These are phyloP conservation scores for Globisporangium mamillatum DNA, from an alignment of 352 stramenopile species.

Conservation along the genomic window DNA sequence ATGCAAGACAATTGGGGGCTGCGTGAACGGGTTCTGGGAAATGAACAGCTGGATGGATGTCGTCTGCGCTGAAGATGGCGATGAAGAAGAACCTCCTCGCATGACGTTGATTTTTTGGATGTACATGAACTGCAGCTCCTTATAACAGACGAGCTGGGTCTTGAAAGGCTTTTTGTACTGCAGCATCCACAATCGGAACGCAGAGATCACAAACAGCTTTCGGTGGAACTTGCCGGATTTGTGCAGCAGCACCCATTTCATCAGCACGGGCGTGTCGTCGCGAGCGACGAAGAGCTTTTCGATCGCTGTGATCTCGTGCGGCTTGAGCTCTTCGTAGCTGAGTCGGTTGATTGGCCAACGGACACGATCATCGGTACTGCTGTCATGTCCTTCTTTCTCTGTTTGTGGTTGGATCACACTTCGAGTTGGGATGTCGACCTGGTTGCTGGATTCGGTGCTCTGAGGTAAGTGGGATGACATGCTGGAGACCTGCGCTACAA, in stretches of 20 bases:
- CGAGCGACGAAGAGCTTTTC: slow-evolving; percentile 49
- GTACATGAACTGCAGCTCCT: slow-evolving; percentile 48
- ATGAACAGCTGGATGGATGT: slow-evolving; percentile 36
- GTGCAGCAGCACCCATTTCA: slow-evolving; percentile 64
- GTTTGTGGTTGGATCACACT: not conserved
- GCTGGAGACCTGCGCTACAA: not conserved
- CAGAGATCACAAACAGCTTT: slow-evolving; percentile 54
- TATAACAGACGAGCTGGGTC: slow-evolving; percentile 26
- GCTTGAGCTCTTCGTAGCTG: slow-evolving; percentile 58
- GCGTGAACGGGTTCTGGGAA: slow-evolving; percentile 1
- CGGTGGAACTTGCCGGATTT: slow-evolving; percentile 35
- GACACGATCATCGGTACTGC: not conserved
- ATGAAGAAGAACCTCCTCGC: slow-evolving; percentile 7
- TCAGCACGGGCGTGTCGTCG: slow-evolving; percentile 45
- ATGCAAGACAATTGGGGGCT: slow-evolving; percentile 27
- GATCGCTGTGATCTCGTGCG: slow-evolving; percentile 32
- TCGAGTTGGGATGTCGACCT: not conserved
- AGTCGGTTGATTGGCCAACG: slow-evolving; percentile 62
- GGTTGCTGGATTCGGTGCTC: not conserved
- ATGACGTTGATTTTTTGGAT: slow-evolving; percentile 39
- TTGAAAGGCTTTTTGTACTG: slow-evolving; percentile 48
- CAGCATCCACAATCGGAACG: slow-evolving; percentile 47
- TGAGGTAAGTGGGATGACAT: not conserved
- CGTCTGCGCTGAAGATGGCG: slow-evolving; percentile 13
- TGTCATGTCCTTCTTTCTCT: not conserved